Evolutionary conservation across 2,329 filamentous ascomycete genomes (phyloP).

Genomic region (Hirsutella minnesotensis): DNA sequence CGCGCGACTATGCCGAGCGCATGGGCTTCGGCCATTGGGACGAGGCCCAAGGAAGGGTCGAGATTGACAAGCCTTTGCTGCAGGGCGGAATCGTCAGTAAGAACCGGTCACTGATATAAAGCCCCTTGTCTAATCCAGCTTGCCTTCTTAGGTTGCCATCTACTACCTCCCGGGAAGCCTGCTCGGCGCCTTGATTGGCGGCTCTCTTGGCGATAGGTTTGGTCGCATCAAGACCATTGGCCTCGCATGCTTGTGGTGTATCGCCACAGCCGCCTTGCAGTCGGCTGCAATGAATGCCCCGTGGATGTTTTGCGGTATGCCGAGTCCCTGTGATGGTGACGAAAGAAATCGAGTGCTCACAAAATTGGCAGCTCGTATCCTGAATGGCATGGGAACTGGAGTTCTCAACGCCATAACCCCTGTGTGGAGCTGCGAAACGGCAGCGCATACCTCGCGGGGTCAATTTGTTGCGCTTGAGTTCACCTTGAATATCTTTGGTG

Average conservation of each 20-base stretch:
- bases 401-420: conserved; percentile 60
- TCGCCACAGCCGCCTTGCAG: conserved; percentile 52
- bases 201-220: conserved; percentile 50
- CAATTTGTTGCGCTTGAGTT: conserved; percentile 63
- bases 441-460: conserved; percentile 55
- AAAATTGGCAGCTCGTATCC: conserved; percentile 8
- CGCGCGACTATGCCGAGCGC: conserved; percentile 48
- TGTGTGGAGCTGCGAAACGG: conserved; percentile 60
- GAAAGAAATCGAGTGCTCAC: not conserved
- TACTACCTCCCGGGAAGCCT: conserved; percentile 44
- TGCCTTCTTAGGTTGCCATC: conserved; percentile 5
- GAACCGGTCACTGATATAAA: no score
- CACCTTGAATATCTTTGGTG: conserved; percentile 63
- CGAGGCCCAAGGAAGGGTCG: conserved; percentile 33
- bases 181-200: conserved; percentile 50
- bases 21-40: conserved; percentile 55
- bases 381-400: conserved; percentile 55
- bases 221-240: conserved; percentile 55
- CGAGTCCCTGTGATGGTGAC: not conserved
- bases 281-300: conserved; percentile 51
- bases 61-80: conserved; percentile 39
- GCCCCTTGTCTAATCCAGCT: not conserved
- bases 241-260: conserved; percentile 42
- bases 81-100: conserved; percentile 16
- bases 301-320: conserved; percentile 58